Evolutionary conservation across 2,329 filamentous ascomycete genomes (phyloP), one percentile per base, ranked within the genome.

Genomic region (Davidsoniella virescens): DNA sequence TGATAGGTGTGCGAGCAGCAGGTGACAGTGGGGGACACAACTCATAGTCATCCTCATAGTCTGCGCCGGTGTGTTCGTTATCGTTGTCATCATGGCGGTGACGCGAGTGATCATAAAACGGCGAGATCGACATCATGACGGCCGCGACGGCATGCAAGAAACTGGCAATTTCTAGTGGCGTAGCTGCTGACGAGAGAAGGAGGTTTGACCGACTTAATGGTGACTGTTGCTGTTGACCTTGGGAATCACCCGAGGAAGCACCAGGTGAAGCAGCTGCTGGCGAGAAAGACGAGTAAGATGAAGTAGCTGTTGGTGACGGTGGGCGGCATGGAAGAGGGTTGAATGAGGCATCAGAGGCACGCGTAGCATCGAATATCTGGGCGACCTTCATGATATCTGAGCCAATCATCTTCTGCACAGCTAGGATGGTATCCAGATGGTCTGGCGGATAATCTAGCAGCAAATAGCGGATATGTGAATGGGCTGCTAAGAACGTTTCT

Each of bases 381-480:
- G 73, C 75, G 5, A 81, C 67, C 58, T 75, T 78, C 61, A 81
- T 65, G 18, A 75, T 58, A 33, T 76, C 69, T 1, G 65, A 63
- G 2, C 78, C 77, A 4, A 78, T 65, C 4, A 81, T 65, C 47
- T 68, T 68, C 54, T 78, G 76, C 4, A 82, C 61, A 0, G 75
- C 74, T 4, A 79, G 58, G 2, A 80, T 65, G 2, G 75, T 76
- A 2, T 70, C 57, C 2, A 81, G 65, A 54, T 80, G 72, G 45
- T 73, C 70, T 0, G 70, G 62, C 0, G 76, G 70, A 54, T 76
- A 81, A 51, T 80, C 73, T 7, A 82, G 64, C 4, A 82, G 60
- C 0, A 82, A 67, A 51, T 80, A 72, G 8, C 70, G 70, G 17
- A 74, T 70, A 37, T 69, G 64, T 2, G 67, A 58, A 55, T 79